Evolutionary conservation across 2,329 filamentous ascomycete genomes (phyloP), one percentile per base, ranked within the genome.

Genomic region (Emericellopsis cladophorae): DNA sequence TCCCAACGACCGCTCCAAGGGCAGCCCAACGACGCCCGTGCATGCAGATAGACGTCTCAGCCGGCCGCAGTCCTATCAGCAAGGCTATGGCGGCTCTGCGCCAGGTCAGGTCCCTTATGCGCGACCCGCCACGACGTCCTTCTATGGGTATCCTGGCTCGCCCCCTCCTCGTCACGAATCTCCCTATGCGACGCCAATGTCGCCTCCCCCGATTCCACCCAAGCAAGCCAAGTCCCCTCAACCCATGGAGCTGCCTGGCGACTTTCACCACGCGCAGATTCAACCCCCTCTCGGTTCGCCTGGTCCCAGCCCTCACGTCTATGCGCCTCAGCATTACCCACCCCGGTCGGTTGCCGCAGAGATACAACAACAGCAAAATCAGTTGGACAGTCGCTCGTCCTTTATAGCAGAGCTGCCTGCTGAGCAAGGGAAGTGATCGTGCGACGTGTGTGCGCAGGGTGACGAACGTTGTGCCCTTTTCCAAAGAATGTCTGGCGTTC

Each of bases 1-100:
- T 50, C 70, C 68, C 6, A 67, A 66, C 46, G 70, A 74, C 50
- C 61, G 67, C 8, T 65, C 67, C n/a, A 53, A 53, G 42, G 32
- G 36, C 32, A 39, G 22, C 14, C 12, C 36, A 15, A 31, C 38
- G 9, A 12, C 18, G 9, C 32, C 32, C 9, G 5, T 8, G 3
- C 32, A 8, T 21, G 39, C 41, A 39, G 6, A 38, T 48, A 32
- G 32, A 23, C 9, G 26, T 12, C 15, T 21, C 24, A 18, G 31
- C 31, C 31, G 33, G 7, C 39, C 39, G 11, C 15, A 32, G 14
- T 31, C 26, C 11, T 45, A 41, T 32, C 43, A 43, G 40, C 52
- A 50, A 44, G 42, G 41, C 38, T 48, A 39, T 43, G 8, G 45
- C 46, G 16, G 29, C 38, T 1, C 45, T 15, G 57, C 51, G 31